Conservation (phyloP, 306 rosid species). For the Acacia crassicarpa region DNA sequence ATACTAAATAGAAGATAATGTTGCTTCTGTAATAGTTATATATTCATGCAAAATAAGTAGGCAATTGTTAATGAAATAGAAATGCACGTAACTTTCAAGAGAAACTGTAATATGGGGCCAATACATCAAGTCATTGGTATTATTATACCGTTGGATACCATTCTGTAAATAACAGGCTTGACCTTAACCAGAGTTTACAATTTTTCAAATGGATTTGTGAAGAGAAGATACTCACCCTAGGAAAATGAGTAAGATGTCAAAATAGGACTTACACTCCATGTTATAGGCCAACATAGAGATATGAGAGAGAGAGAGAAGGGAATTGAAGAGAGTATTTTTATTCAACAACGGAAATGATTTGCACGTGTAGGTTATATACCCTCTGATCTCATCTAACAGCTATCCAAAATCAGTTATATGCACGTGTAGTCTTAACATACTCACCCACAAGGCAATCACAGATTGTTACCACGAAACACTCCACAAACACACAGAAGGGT, state of each 20-base stretch:
- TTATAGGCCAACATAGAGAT: too few species aligned
- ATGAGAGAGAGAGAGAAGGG: too few species aligned
- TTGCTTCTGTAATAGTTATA: constrained; percentile 8
- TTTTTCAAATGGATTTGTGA: background rate
- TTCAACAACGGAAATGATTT: too few species aligned
- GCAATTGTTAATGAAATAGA: background rate
- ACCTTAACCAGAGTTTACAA: background rate
- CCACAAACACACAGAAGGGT: background rate
- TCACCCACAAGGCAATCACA: too few species aligned
- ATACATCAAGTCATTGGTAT: background rate
- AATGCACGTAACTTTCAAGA: background rate
- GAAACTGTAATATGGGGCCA: background rate
- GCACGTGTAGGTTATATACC: too few species aligned
- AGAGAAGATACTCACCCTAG: background rate
- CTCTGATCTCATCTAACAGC: too few species aligned
- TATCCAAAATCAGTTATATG: too few species aligned
- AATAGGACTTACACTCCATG: background rate
- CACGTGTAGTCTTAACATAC: too few species aligned
- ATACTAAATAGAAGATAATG: constrained; percentile 14
- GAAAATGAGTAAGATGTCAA: background rate
- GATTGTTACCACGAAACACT: background rate
- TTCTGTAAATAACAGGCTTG: background rate
- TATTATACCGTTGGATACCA: background rate
- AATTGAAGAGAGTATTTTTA: too few species aligned
- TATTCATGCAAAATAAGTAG: background rate